A percentile compares a stretch with the other conserved stretches of the same genome.
phyloP scores from a whole-genome alignment of 352 stramenopile species.

The Blastocystis sp. region DNA sequence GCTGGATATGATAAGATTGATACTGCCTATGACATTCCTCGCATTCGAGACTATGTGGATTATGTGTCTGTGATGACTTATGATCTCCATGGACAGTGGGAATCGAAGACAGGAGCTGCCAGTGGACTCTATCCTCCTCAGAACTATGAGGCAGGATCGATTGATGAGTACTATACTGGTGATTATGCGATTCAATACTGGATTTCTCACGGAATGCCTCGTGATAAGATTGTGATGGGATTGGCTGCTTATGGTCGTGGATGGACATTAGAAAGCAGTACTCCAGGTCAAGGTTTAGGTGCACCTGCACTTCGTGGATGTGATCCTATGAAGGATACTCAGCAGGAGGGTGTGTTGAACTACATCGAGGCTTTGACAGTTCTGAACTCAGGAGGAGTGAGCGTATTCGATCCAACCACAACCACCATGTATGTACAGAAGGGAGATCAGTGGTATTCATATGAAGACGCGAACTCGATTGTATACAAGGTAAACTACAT shows the following conservation, averaged over 20 bases:
- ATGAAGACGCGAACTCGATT: constrained; percentile 29
- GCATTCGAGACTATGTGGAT: constrained; percentile 3
- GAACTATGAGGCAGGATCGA: constrained; percentile 2
- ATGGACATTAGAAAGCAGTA: constrained; percentile 40
- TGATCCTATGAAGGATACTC: constrained; percentile 43
- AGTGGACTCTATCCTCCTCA: constrained; percentile 42
- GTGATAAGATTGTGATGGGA: constrained; percentile 57
- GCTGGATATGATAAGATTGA: constrained; percentile 63
- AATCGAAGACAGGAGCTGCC: constrained; percentile 29
- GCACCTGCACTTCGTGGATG: constrained; percentile 15
- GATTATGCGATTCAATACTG: constrained; percentile 60
- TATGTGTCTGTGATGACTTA: constrained; percentile 53
- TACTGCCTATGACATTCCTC: constrained; percentile 25
- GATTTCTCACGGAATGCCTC: constrained; percentile 41
- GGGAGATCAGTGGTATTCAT: constrained; percentile 56
- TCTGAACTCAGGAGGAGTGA: background rate
- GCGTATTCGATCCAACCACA: background rate
- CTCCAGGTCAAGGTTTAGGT: constrained; percentile 14
- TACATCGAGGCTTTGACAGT: constrained; percentile 49
- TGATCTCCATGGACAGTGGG: constrained; percentile 61
- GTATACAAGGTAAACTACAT: constrained; percentile 59
- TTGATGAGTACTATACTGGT: constrained; percentile 64
- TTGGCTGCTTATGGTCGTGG: constrained; percentile 46
- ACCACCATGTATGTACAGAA: constrained; percentile 58
- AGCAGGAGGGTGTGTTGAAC: constrained; percentile 54